A percentile compares a stretch with the other conserved stretches of the same genome.
These are phyloP conservation scores for Cryptococcus amylolentus DNA, from an alignment of 1,284 basidiomycete genomes.

Conservation along the genomic window DNA sequence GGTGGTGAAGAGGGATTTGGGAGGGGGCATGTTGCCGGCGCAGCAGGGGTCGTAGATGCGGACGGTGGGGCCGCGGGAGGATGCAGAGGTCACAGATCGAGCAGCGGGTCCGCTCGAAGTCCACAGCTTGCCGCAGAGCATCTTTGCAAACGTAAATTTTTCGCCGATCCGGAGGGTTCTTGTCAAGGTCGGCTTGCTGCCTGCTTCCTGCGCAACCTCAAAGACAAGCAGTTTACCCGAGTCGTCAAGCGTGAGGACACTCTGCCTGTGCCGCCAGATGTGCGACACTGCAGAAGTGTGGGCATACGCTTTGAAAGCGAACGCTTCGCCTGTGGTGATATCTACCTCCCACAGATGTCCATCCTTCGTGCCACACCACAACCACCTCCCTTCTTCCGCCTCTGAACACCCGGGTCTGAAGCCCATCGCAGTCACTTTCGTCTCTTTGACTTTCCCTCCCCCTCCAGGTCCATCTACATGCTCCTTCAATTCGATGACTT, in stretches of 20 bases:
- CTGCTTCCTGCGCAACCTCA: constrained; percentile 27
- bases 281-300: constrained; percentile 66
- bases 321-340: constrained; percentile 58
- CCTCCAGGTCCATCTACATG: constrained; percentile 47
- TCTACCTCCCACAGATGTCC: constrained; percentile 81
- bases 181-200: constrained; percentile 50
- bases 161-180: constrained; percentile 70
- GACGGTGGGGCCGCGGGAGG: constrained; percentile 64
- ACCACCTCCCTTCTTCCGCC: constrained; percentile 52
- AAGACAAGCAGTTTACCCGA: constrained; percentile 75
- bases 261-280: constrained; percentile 65
- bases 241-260: constrained; percentile 78
- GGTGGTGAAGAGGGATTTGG: constrained; percentile 54
- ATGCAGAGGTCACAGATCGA: constrained; percentile 46
- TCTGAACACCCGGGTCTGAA: constrained; percentile 60
- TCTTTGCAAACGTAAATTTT: constrained; percentile 70
- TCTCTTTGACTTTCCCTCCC: constrained; percentile 59
- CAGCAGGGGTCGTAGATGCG: constrained; percentile 67
- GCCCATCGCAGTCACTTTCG: constrained; percentile 69
- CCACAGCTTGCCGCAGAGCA: constrained; percentile 75
- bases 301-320: constrained; percentile 58
- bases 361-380: constrained; percentile 87
- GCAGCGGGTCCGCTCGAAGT: constrained; percentile 54
- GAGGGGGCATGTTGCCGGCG: constrained; percentile 46
- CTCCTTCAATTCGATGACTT: constrained; percentile 61